Conservation (phyloP, 2,329 filamentous ascomycete genomes). For the Iodosphaeria phyllophila region DNA sequence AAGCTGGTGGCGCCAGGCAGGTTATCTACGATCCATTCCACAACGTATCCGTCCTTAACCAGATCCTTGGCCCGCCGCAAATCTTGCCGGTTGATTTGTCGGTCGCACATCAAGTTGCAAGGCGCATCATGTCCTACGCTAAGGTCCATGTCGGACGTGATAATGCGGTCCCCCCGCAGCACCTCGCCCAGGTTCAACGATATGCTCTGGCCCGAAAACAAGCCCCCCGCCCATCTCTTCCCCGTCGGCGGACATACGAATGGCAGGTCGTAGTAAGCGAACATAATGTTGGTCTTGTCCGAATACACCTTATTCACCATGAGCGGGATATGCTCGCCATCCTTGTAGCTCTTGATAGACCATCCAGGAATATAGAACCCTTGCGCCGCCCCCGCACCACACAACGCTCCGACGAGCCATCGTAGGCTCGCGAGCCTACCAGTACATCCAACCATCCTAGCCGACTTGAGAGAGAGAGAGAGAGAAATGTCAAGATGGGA, state of each 20-base stretch:
- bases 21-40: slow-evolving; percentile 88
- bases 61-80: slow-evolving; percentile 51
- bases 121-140: slow-evolving; percentile 58
- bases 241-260: slow-evolving; percentile 72
- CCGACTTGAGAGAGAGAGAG: too few species aligned
- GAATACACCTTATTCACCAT: slow-evolving; percentile 86
- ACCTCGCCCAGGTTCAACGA: slow-evolving; percentile 76
- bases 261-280: slow-evolving; percentile 75
- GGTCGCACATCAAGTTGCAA: slow-evolving; percentile 55
- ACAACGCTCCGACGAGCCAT: neutral
- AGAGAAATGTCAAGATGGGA: too few species aligned
- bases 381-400: slow-evolving; percentile 19
- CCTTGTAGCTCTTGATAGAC: slow-evolving; percentile 63
- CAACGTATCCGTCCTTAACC: slow-evolving; percentile 65
- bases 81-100: slow-evolving; percentile 42
- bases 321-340: slow-evolving; percentile 63
- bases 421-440: neutral
- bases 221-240: slow-evolving; percentile 42
- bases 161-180: slow-evolving; percentile 70
- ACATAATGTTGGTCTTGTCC: slow-evolving; percentile 76
- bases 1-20: slow-evolving; percentile 78
- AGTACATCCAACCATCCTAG: neutral
- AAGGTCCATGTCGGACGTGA: slow-evolving; percentile 67
- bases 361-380: slow-evolving; percentile 82
- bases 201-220: slow-evolving; percentile 60